Evolutionary conservation across 306 rosid genomes (phyloP), one percentile per base, ranked within the genome.

Genomic region (Ormosia emarginata): DNA sequence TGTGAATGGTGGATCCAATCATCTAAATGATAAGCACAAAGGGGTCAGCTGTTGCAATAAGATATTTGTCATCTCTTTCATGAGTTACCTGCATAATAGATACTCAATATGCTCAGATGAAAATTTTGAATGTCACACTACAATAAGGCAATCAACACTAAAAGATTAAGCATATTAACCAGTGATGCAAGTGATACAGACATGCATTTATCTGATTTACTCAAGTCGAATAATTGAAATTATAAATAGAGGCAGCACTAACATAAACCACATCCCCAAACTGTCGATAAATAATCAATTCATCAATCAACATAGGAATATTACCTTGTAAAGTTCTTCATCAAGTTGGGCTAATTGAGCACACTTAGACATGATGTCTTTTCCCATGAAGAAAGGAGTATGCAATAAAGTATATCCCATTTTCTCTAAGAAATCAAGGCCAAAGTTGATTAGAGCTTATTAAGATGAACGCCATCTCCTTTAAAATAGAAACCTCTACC

Each of bases 31-130:
- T 92, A 96, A 0, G 99, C 92, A 85, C 97, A 92, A 59, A 93
- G 96, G 44, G 99, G 97, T 96, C 99, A 37, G 97, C 97, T 6
- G 98, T 96, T 77, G 99, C 99, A 86, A 93, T 96, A 84, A 96
- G 86, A 87, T 93, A 96, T 75, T 96, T 96, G 88, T 96, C 98
- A 75, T 96, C 99, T 44, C 98, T 98, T 81, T 96, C 99, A 43
- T 98, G 98, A n/a, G 98, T 92, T 64, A 94, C 97, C 98, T 94
- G 67, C 58, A 83, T 50, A 79, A 56, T 43, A 71, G 75, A 7
- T 17, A 12, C 46, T 84, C 39, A 47, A 47, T 63, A 62, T 33
- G 47, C 32, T 63, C 52, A 18, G 73, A 17, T 15, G 49, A 77
- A 63, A 63, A 32, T 11, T 29, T 44, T 32, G 11, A 32, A 46